These are phyloP conservation scores for Penicillium diatomitis DNA, from an alignment of 495 filamentous ascomycete species.

Conservation along the genomic window DNA sequence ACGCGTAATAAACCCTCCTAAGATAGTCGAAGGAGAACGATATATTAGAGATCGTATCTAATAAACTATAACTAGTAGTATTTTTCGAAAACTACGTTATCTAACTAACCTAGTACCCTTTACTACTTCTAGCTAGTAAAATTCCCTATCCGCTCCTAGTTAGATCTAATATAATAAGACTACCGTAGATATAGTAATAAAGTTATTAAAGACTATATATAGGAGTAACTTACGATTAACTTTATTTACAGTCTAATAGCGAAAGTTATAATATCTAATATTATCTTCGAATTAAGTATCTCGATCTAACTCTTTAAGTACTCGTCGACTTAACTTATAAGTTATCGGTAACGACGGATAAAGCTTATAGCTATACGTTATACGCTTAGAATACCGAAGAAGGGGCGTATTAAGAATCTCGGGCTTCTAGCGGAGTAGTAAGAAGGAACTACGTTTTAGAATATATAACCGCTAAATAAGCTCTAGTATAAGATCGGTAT, in stretches of 20 bases:
- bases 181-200: neutral
- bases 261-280: constrained; percentile 25
- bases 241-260: constrained; percentile 22
- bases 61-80: constrained; percentile 24
- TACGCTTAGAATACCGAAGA: constrained; percentile 14
- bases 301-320: constrained; percentile 10
- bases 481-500: constrained; percentile 18
- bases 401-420: constrained; percentile 19
- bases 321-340: constrained; percentile 12
- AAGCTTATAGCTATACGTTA: constrained; percentile 15
- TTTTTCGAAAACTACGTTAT: constrained; percentile 20
- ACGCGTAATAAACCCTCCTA: constrained; percentile 13
- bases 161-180: too few species aligned
- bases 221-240: constrained; percentile 16
- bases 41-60: constrained; percentile 15
- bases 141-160: too few species aligned
- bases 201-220: neutral
- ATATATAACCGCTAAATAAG: constrained; percentile 20
- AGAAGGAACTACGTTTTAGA: constrained; percentile 12
- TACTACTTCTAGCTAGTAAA: constrained; percentile 24
- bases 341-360: constrained; percentile 15
- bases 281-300: constrained; percentile 22
- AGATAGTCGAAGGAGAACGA: constrained; percentile 18
- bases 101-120: constrained; percentile 21
- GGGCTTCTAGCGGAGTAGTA: constrained; percentile 16